These are phyloP conservation scores for Saksenaea oblongispora DNA, from an alignment of 371 early-diverging fungal genomes.

Conservation along the genomic window DNA sequence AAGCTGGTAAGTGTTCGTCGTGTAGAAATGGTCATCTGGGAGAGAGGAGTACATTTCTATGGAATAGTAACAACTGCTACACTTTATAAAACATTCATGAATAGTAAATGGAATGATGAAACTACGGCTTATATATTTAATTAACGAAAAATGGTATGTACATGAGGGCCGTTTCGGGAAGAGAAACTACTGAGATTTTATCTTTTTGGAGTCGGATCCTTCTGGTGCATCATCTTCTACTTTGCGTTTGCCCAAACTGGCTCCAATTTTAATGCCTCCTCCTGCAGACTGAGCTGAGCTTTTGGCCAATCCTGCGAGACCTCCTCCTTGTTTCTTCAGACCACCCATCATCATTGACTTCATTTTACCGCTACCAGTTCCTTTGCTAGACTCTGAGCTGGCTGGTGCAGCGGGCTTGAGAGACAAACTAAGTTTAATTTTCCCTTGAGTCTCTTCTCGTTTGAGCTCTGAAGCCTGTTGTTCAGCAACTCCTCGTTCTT, in stretches of 20 bases:
- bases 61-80: too few species aligned
- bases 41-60: too few species aligned
- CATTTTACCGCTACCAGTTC: not conserved
- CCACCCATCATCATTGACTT: not conserved
- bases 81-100: too few species aligned
- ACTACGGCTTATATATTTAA: too few species aligned
- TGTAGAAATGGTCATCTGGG: too few species aligned
- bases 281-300: not conserved
- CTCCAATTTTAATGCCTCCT: not conserved
- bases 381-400: not conserved
- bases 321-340: not conserved
- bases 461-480: conserved; percentile 64
- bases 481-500: conserved; percentile 41
- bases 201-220: not conserved
- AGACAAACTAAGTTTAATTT: conserved; percentile 38
- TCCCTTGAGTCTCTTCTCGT: conserved; percentile 48
- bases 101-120: too few species aligned
- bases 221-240: not conserved
- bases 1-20: too few species aligned
- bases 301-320: not conserved
- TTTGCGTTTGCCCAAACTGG: not conserved
- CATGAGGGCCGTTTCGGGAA: too few species aligned
- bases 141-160: too few species aligned
- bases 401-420: conserved; percentile 26
- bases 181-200: not conserved